Conservation (phyloP, 345 rosid genomes). For the Eutrema heterophyllum region DNA sequence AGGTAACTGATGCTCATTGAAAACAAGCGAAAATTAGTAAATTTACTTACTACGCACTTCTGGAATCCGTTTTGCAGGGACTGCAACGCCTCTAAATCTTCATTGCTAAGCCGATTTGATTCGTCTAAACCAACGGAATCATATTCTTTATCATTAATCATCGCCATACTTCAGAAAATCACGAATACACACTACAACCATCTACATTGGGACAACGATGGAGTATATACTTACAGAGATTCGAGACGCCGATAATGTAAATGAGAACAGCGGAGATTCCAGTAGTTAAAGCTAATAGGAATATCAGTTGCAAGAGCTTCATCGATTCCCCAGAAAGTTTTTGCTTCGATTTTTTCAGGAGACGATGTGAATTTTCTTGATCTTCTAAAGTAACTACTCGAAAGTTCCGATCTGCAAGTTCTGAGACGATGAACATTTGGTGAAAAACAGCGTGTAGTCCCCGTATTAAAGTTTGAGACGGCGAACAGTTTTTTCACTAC, state of each 20-base stretch:
- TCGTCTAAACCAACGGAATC: constrained; percentile 43
- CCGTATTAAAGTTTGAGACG: neutral
- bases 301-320: constrained; percentile 62
- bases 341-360: neutral
- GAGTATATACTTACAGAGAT: constrained; percentile 43
- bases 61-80: constrained; percentile 58
- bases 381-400: constrained; percentile 4
- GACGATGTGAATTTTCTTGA: constrained; percentile 5
- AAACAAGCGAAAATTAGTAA: neutral
- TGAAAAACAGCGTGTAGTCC: constrained; percentile 3
- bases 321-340: constrained; percentile 33
- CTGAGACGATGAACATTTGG: neutral
- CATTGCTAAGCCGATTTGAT: constrained; percentile 44
- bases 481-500: neutral
- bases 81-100: constrained; percentile 66
- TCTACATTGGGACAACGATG: neutral
- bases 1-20: neutral
- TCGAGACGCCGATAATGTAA: constrained; percentile 73
- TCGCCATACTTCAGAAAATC: neutral
- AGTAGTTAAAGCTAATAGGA: constrained; percentile 56
- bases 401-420: neutral
- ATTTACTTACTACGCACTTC: constrained; percentile 79
- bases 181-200: neutral
- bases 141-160: constrained; percentile 13
- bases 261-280: constrained; percentile 72